Evolutionary conservation across 1,139 yeast genomes (phyloP), one percentile per base, ranked within the genome.

Genomic region (Yamadazyma conglobata): DNA sequence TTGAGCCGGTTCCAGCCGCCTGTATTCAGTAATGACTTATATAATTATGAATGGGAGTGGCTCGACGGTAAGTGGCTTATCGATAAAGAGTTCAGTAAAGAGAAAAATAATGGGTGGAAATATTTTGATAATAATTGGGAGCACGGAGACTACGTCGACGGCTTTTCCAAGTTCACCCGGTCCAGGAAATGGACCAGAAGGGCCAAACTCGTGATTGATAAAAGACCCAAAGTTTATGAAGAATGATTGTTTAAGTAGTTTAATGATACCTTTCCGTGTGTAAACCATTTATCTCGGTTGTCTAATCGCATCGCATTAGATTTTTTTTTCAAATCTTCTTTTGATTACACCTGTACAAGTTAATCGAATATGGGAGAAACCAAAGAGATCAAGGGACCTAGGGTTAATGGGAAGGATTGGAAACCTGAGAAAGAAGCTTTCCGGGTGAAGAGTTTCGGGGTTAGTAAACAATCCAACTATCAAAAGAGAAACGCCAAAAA

Each of bases 371-470:
- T 26, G 28, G 13, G 11, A 4, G 5, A 11, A 19, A 24, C 4
- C 11, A 26, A 27, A 15, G 30, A 27, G 8, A 59, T 57, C 2
- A 64, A 66, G 43, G 79, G 78, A 6, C 31, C 58, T 9, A 54
- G 73, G 33, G 73, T 71, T 4, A 73, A 71, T 47, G 79, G 79
- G 16, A 74, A 77, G 48, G 58, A 62, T 23, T 77, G 80, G 80
- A 77, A 76, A 44, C 63, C 60, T n/a, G 63, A 60, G 30, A 77
- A 73, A 43, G 66, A 56, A 35, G 77, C 79, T 4, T 70, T 70
- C 42, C 57, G 77, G 44, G 60, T 71, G 10, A 66, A 53, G 34
- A 46, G 58, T 13, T 32, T 56, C 11, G 64, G 64, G 9, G 57
- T 58, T 2, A 37, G 46, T 35, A 37, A 46, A 25, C 41, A 42